These are phyloP conservation scores for Xylaria bambusicola DNA, from an alignment of 495 filamentous ascomycete genomes.

Conservation along the genomic window DNA sequence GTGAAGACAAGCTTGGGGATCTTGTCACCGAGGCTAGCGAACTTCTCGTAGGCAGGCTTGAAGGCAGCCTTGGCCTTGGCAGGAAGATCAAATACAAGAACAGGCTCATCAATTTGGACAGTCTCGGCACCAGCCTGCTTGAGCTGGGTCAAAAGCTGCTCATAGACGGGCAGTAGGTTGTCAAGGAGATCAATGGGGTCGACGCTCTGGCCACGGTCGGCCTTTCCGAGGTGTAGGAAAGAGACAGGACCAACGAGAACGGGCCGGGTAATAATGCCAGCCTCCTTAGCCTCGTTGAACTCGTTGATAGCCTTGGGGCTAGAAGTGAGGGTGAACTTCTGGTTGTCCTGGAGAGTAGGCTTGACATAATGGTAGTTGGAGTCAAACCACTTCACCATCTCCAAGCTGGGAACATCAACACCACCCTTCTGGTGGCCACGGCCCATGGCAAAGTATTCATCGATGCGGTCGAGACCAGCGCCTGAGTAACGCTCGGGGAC, in stretches of 20 bases:
- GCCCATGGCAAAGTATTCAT: conserved; percentile 99
- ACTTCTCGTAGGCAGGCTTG: conserved; percentile 93
- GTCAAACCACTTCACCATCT: conserved; percentile 99
- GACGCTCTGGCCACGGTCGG: conserved; percentile 88
- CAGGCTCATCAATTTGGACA: conserved; percentile 97
- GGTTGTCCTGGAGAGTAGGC: conserved; percentile 93
- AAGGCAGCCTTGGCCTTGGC: conserved; percentile 90
- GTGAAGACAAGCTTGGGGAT: conserved; percentile 82
- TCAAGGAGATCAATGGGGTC: conserved; percentile 90
- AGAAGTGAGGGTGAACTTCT: conserved; percentile 83
- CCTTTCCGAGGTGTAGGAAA: conserved; percentile 94
- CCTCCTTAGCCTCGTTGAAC: conserved; percentile 96
- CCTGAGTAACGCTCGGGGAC: conserved; percentile 88
- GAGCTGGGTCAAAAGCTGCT: conserved; percentile 83
- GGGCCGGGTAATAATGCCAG: conserved; percentile 87
- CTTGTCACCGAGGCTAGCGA: conserved; percentile 70
- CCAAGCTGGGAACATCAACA: conserved; percentile 89
- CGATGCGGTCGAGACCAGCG: conserved; percentile 79
- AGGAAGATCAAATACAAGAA: conserved; percentile 89
- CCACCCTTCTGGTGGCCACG: conserved; percentile 92
- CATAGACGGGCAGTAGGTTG: conserved; percentile 89
- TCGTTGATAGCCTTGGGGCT: conserved; percentile 92
- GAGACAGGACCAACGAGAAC: conserved; percentile 95
- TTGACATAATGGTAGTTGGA: conserved; percentile 99
- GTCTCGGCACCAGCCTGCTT: conserved; percentile 93